A percentile compares a stretch with the other conserved stretches of the same genome.
Evolutionary conservation across 1,284 basidiomycete genomes (phyloP).

Genomic region (Microbotryum violaceum): DNA sequence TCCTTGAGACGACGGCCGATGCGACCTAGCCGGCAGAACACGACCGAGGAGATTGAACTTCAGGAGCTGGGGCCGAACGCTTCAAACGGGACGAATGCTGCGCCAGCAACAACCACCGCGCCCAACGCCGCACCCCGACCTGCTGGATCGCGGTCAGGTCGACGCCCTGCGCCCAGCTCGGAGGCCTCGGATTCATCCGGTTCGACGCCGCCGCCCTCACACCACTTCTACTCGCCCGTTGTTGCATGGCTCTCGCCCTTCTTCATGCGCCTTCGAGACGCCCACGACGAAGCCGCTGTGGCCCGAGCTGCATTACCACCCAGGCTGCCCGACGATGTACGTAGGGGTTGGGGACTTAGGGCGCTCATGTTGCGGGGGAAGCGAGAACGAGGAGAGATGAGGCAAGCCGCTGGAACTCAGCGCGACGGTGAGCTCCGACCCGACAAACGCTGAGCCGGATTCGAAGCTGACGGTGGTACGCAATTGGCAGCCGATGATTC

Average conservation of each 20-base stretch:
- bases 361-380: slow-evolving; percentile 27
- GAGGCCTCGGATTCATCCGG: not conserved
- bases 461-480: not conserved
- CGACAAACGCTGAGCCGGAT: not conserved
- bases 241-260: slow-evolving; percentile 16
- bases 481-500: not conserved
- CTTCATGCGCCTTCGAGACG: slow-evolving; percentile 21
- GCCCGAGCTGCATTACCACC: slow-evolving; percentile 24
- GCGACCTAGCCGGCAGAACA: not conserved
- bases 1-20: not conserved
- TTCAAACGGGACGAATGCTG: not conserved
- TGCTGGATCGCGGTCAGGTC: not conserved
- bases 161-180: not conserved
- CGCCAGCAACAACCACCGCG: too few relatives aligned
- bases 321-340: slow-evolving; percentile 26
- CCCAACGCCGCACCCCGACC: not conserved
- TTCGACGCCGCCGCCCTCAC: not conserved
- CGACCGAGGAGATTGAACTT: slow-evolving; percentile 21
- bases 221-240: slow-evolving; percentile 21
- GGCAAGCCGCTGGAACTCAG: slow-evolving; percentile 2
- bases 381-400: slow-evolving; percentile 25
- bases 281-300: slow-evolving; percentile 31
- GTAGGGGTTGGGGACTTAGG: slow-evolving; percentile 24
- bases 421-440: not conserved
- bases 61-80: slow-evolving; percentile 5